Conservation (phyloP, 257 asterid genomes). For the Solanum rostratum region DNA sequence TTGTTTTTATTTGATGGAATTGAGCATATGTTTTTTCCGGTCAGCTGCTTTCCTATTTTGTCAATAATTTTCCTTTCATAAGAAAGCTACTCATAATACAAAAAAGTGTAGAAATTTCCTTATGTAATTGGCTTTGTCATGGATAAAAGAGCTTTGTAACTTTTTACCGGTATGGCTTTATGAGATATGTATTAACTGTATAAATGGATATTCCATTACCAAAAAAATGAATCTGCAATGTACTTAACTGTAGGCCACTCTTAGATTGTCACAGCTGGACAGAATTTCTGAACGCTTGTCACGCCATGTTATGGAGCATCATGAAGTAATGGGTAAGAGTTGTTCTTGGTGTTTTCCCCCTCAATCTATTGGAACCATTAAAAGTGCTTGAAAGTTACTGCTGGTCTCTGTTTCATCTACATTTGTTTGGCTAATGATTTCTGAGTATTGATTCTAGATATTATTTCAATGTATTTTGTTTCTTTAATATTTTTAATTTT, state of each 20-base stretch:
- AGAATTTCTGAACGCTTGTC: conserved; percentile 82
- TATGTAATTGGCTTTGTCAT: not conserved
- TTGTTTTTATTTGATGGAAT: not conserved
- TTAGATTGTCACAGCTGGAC: conserved; percentile 83
- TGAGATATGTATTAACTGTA: not conserved
- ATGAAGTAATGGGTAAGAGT: conserved; percentile 94
- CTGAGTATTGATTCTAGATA: not conserved
- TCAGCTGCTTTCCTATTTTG: not conserved
- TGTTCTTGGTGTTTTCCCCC: conserved; percentile 7
- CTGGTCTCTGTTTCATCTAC: not conserved
- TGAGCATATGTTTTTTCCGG: not conserved
- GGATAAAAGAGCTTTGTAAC: not conserved
- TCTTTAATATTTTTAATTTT: not conserved
- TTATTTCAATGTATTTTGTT: not conserved
- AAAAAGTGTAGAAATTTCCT: not conserved
- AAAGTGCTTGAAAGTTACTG: not conserved
- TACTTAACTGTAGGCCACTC: conserved; percentile 69
- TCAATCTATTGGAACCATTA: not conserved
- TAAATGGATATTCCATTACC: not conserved
- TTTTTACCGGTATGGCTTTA: not conserved
- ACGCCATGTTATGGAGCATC: conserved; percentile 94
- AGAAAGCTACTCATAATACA: not conserved
- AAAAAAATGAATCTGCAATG: not conserved
- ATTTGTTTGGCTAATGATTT: not conserved
- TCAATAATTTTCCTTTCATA: not conserved